Base-by-base conservation (phyloP, 2,329 filamentous ascomycete genomes). In the Pyricularia pennisetigena region DNA sequence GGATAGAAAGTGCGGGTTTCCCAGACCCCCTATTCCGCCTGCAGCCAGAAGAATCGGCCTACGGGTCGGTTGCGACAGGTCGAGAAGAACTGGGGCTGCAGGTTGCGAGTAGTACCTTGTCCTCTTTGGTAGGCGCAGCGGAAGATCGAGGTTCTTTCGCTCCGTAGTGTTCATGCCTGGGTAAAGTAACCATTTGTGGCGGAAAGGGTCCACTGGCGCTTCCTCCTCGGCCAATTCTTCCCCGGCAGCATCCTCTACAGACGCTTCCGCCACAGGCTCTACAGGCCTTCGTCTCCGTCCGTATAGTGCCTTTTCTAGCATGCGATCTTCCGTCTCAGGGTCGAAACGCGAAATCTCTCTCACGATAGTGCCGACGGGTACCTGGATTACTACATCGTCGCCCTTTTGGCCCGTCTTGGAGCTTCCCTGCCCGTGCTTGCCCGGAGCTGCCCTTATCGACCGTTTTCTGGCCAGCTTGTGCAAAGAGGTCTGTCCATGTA, bases 361-460 rank as follows among this genome's bases (percentile, higher is more conserved):
- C 3, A 99, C 85, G 2, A 99, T 88, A 0, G 95, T 99, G 4
- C 95, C 95, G 5, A 98, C 91, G 0, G 95, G 95, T 0, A 99
- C 95, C 35, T 91, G 90, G 70, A 99, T 88, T 73, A 98, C 82
- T 5, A 97, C 78, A 77, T 99, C 95, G 16, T 94, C 90, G 66
- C 95, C 95, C 71, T 93, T 85, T 73, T 89, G 88, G 4, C 95
- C 95, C 68, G 89, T 86, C 72, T 85, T 85, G 68, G 85, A 84
- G 72, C 88, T 91, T 49, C 92, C 92, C 75, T 92, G 88, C 0
- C 92, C 92, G 74, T 92, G 89, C 76, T 85, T 90, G n/a, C 92
- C 92, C 72, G 88, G 82, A 1, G 88, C 89, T 0, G 91, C 92
- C 69, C 90, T 89, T 66, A 94, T 79, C 68, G 93, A 86, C 1